Evolutionary conservation across 805 yeast species (phyloP).

Genomic region (Cyberlindnera mycetangii): DNA sequence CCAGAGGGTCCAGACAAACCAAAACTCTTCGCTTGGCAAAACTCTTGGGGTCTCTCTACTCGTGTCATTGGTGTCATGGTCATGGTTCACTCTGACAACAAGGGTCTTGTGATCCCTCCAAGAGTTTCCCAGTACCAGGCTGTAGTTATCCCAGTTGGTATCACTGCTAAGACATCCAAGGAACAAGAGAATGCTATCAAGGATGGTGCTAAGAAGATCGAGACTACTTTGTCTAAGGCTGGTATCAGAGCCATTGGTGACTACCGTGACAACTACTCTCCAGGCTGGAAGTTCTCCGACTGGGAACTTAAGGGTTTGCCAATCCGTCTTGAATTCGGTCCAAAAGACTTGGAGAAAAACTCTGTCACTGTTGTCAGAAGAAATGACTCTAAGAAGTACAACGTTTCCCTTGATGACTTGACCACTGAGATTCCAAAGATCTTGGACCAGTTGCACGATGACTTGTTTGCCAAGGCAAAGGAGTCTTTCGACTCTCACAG

Average conservation of each 20-base stretch:
- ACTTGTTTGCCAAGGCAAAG: conserved; percentile 75
- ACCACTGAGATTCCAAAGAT: conserved; percentile 67
- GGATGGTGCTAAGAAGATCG: conserved; percentile 69
- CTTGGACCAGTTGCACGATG: conserved; percentile 78
- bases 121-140: conserved; percentile 91
- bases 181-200: conserved; percentile 71
- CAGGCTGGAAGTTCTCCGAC: conserved; percentile 98
- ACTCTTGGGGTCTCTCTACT: conserved; percentile 99
- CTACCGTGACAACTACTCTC: conserved; percentile 90
- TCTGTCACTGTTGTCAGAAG: conserved; percentile 91
- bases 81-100: conserved; percentile 97
- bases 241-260: conserved; percentile 82
- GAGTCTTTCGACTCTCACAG: conserved; percentile 80
- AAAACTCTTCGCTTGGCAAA: conserved; percentile 87
- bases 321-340: conserved; percentile 92
- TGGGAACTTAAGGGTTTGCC: conserved; percentile 97
- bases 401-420: conserved; percentile 63
- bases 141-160: conserved; percentile 92
- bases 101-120: conserved; percentile 97
- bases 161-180: conserved; percentile 79
- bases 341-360: conserved; percentile 81
- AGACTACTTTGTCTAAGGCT: conserved; percentile 51
- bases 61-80: conserved; percentile 99
- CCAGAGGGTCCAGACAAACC: conserved; percentile 90
- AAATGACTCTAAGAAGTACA: conserved; percentile 75